Evolutionary conservation across 192 early-diverging fungal species (phyloP).

Genomic region (Linderina pennispora): DNA sequence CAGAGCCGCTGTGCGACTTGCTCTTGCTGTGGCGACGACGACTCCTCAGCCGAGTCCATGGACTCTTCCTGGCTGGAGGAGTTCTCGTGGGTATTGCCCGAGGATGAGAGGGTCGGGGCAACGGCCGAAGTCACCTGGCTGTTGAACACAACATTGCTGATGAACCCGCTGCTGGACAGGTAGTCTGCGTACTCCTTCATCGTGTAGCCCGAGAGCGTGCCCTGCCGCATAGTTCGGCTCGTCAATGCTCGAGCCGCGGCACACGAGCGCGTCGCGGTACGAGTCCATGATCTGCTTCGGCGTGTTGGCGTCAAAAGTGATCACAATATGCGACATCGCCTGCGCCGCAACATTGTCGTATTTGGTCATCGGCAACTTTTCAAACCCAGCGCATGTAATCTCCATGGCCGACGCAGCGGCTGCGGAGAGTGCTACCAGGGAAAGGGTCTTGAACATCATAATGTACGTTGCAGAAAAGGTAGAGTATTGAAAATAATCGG

Average conservation of each 20-base stretch:
- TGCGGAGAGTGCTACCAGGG: background rate
- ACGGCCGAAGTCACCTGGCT: background rate
- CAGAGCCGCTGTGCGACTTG: too few relatives aligned
- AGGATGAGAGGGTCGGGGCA: background rate
- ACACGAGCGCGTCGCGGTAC: slow-evolving; percentile 29
- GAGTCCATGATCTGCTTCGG: slow-evolving; percentile 16
- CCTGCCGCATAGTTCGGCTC: slow-evolving; percentile 21
- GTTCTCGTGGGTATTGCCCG: background rate
- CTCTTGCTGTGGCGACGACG: too few relatives aligned
- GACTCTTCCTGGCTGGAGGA: background rate
- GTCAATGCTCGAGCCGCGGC: slow-evolving; percentile 24
- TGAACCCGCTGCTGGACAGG: slow-evolving; percentile 8
- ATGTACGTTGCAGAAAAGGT: background rate
- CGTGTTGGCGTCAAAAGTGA: slow-evolving; percentile 15
- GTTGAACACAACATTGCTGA: slow-evolving; percentile 12
- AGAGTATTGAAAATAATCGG: background rate
- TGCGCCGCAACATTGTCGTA: slow-evolving; percentile 31
- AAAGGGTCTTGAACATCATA: background rate
- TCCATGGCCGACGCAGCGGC: slow-evolving; percentile 3
- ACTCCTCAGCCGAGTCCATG: background rate
- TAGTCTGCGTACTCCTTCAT: slow-evolving; percentile 2
- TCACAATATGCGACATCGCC: slow-evolving; percentile 5
- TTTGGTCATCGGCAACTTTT: slow-evolving; percentile 10
- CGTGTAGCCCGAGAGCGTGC: slow-evolving; percentile 12
- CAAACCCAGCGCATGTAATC: slow-evolving; percentile 23